Conservation (phyloP, 108 stramenopile species). For the Aurantiochytrium sp. region DNA sequence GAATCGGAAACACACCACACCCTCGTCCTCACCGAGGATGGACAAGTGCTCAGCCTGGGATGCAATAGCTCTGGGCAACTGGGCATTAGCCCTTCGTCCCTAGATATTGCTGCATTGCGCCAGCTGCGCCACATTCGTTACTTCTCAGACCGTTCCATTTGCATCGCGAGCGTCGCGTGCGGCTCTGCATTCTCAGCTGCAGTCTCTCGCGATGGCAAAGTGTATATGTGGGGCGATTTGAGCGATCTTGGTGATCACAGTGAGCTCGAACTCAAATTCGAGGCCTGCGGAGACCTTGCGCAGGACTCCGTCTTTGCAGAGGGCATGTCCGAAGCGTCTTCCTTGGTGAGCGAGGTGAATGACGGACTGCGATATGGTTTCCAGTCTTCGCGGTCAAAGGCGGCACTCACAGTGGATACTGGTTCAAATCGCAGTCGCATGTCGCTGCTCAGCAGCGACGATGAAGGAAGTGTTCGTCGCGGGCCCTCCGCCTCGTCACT, state of each 20-base stretch:
- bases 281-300: neutral
- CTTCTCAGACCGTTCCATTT: neutral
- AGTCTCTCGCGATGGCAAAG: neutral
- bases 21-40: slow-evolving; percentile 2
- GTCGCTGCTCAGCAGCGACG: no score
- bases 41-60: neutral
- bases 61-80: neutral
- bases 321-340: neutral
- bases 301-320: neutral
- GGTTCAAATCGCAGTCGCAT: no score
- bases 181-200: neutral
- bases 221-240: neutral
- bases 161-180: neutral
- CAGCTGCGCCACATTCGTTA: neutral
- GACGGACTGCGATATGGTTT: no score
- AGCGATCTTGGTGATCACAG: neutral
- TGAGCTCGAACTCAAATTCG: neutral
- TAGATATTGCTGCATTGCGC: neutral
- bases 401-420: no score
- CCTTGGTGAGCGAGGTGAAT: neutral
- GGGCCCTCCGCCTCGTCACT: no score
- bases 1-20: neutral
- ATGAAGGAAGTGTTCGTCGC: no score
- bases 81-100: neutral
- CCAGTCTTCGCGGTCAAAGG: no score